These are phyloP conservation scores for Auricularia cornea DNA, from an alignment of 768 basidiomycete genomes.

Conservation along the genomic window DNA sequence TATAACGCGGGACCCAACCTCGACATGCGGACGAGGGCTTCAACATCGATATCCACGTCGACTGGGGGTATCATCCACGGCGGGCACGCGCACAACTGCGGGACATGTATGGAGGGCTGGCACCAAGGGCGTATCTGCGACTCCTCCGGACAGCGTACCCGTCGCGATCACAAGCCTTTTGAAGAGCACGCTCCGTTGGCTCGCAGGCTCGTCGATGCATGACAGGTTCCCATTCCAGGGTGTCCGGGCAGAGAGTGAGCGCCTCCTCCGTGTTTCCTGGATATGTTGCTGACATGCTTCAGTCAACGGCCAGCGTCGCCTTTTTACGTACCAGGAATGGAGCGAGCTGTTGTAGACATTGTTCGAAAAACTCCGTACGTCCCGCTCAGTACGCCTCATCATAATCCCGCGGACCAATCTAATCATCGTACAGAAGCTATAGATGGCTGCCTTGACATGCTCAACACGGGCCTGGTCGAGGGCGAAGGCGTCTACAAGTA, in stretches of 20 bases:
- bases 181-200: constrained; percentile 90
- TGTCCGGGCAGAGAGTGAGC: constrained; percentile 68
- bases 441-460: constrained; percentile 61
- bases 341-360: constrained; percentile 69
- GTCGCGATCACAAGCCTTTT: constrained; percentile 90
- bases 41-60: constrained; percentile 87
- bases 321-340: constrained; percentile 91
- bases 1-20: constrained; percentile 94
- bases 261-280: background rate
- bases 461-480: constrained; percentile 66
- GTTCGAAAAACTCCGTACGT: constrained; percentile 73
- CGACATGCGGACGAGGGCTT: constrained; percentile 91
- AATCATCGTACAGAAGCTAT: constrained; percentile 44
- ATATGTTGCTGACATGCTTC: constrained; percentile 5
- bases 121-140: constrained; percentile 92
- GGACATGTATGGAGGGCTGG: constrained; percentile 98
- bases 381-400: constrained; percentile 42
- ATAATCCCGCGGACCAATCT: background rate
- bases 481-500: constrained; percentile 98
- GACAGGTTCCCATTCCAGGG: constrained; percentile 87
- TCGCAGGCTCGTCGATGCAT: constrained; percentile 52
- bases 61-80: constrained; percentile 93
- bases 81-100: constrained; percentile 79
- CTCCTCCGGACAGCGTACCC: constrained; percentile 91
- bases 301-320: constrained; percentile 62